These are phyloP conservation scores for Kuraishia hungarica DNA, from an alignment of 805 yeast genomes.

Conservation along the genomic window DNA sequence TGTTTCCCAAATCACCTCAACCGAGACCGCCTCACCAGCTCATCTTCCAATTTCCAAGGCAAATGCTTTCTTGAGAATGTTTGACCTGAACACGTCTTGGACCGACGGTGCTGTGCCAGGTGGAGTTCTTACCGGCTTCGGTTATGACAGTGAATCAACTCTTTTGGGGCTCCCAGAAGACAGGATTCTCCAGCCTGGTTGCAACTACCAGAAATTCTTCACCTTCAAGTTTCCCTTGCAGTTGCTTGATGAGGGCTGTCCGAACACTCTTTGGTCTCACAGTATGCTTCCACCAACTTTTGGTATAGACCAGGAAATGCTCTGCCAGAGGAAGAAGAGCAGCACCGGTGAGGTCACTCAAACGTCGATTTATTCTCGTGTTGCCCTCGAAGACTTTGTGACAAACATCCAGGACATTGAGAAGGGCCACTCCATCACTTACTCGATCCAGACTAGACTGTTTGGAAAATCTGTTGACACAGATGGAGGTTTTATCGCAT, in stretches of 20 bases:
- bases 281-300: constrained; percentile 28
- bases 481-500: constrained; percentile 1
- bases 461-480: constrained; percentile 25
- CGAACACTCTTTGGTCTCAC: constrained; percentile 24
- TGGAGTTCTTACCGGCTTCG: constrained; percentile 20
- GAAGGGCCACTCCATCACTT: constrained; percentile 34
- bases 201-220: constrained; percentile 45
- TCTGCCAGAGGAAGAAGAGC: constrained; percentile 13
- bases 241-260: constrained; percentile 44
- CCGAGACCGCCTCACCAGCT: background rate
- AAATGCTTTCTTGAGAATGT: constrained; percentile 1
- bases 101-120: constrained; percentile 43
- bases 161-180: constrained; percentile 33
- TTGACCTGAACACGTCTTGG: constrained; percentile 3
- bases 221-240: constrained; percentile 45
- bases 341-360: constrained; percentile 19
- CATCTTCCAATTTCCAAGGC: background rate
- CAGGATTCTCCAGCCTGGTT: constrained; percentile 35
- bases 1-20: constrained; percentile 5
- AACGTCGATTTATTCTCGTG: constrained; percentile 46
- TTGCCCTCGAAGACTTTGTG: constrained; percentile 41
- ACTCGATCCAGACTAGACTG: constrained; percentile 47
- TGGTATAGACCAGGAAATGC: constrained; percentile 16
- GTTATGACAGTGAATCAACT: constrained; percentile 13
- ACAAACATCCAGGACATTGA: constrained; percentile 38